Evolutionary conservation across 768 basidiomycete genomes (phyloP).

Genomic region (Termitomyces sp.): DNA sequence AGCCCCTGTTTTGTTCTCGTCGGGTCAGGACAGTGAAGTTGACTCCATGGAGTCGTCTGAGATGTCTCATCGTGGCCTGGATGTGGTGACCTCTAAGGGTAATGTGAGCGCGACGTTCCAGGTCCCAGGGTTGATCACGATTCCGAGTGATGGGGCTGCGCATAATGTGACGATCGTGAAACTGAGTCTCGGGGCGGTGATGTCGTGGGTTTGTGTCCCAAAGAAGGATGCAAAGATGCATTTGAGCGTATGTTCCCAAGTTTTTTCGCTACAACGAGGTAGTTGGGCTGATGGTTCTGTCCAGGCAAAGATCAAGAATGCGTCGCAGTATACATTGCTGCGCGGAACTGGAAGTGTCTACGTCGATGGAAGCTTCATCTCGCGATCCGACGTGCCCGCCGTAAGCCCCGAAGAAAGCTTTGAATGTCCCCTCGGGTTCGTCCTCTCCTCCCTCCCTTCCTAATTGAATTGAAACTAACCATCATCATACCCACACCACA

Average conservation of each 20-base stretch:
- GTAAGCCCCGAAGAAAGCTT: slow-evolving; percentile 28
- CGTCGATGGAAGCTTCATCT: slow-evolving; percentile 27
- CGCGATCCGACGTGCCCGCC: slow-evolving; percentile 17
- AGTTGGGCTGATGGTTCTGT: neutral
- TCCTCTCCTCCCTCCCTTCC: neutral
- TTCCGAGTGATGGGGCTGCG: slow-evolving; percentile 22
- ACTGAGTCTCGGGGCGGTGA: slow-evolving; percentile 16
- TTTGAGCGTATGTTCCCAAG: slow-evolving; percentile 21
- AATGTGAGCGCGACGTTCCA: slow-evolving; percentile 26
- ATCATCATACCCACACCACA: neutral
- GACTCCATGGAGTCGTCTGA: neutral
- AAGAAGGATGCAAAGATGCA: slow-evolving; percentile 22
- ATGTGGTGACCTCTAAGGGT: slow-evolving; percentile 6
- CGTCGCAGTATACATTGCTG: slow-evolving; percentile 23
- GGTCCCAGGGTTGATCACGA: slow-evolving; percentile 20
- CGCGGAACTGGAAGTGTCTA: slow-evolving; percentile 23
- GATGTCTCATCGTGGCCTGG: neutral
- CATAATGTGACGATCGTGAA: slow-evolving; percentile 27
- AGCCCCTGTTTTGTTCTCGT: no score
- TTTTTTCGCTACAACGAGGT: no score
- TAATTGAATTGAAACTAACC: neutral
- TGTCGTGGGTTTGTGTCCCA: slow-evolving; percentile 27
- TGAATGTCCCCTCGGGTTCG: slow-evolving; percentile 27
- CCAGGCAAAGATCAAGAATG: slow-evolving; percentile 26
- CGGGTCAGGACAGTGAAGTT: no score